phyloP scores from a whole-genome alignment of 2,329 filamentous ascomycete genomes.

The Pseudopithomyces chartarum region DNA sequence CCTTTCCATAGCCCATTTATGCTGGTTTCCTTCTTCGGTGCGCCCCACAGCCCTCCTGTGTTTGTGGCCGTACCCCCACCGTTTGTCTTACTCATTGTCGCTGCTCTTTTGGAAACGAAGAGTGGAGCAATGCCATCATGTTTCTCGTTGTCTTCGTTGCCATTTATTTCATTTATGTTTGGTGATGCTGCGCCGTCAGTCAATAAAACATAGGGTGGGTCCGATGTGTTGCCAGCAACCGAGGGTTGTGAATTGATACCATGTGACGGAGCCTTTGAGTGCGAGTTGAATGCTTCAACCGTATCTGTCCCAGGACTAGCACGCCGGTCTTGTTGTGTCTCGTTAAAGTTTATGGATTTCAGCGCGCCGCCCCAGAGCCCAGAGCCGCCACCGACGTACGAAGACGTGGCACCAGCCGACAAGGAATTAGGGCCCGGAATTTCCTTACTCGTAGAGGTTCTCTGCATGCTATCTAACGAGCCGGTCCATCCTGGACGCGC shows the following conservation, averaged over 20 bases:
- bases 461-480: constrained; percentile 47
- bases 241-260: constrained; percentile 7
- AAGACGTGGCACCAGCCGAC: constrained; percentile 25
- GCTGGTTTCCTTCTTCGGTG: constrained; percentile 23
- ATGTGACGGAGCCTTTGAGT: constrained; percentile 27
- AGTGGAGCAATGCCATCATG: constrained; percentile 39
- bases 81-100: not conserved
- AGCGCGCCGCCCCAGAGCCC: constrained; percentile 48
- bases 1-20: constrained; percentile 38
- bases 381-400: constrained; percentile 17
- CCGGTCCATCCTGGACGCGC: constrained; percentile 39
- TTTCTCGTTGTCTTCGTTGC: constrained; percentile 35
- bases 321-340: constrained; percentile 13
- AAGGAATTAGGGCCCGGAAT: constrained; percentile 29
- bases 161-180: constrained; percentile 19
- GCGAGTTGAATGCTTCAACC: constrained; percentile 39
- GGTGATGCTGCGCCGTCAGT: constrained; percentile 10
- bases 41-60: constrained; percentile 29
- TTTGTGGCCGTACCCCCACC: not conserved
- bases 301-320: constrained; percentile 37
- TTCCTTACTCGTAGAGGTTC: constrained; percentile 43
- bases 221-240: not conserved
- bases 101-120: constrained; percentile 17
- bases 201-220: constrained; percentile 3
- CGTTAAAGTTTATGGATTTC: constrained; percentile 19